Evolutionary conservation across 2,329 filamentous ascomycete genomes (phyloP), one percentile per base, ranked within the genome.

Genomic region (Arthrinium puccinioides): DNA sequence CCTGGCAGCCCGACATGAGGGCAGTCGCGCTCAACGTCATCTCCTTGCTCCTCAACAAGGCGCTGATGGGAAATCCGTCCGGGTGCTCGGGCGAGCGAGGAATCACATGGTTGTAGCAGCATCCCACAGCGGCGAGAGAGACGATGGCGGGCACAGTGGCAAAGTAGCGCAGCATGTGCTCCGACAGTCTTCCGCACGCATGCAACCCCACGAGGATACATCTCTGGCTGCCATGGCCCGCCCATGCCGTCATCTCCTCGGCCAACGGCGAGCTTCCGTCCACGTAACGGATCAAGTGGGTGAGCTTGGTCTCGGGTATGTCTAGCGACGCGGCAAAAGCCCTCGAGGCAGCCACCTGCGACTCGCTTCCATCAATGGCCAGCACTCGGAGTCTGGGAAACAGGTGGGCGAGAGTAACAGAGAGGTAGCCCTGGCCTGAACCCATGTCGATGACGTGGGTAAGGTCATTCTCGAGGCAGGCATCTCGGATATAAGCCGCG

Each of bases 41-140:
- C 4, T 39, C 20, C 18, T 32, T 44, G 5, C 21, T 21, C 16
- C 50, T 44, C 21, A 59, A 30, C 10, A 30, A 56, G 0, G 52
- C 46, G 3, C 64, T 70, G 38, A 74, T 59, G 13, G 54, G 47
- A 13, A 58, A 55, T 14, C 60, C 59, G 6, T 56, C 48, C 1
- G 63, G 61, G 13, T 63, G 62, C 25, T 55, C 39, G 5, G 58
- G 52, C 1, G 68, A 57, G 7, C 40, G 45, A 5, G 52, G 49
- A 3, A 48, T 35, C 15, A 59, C 54, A 37, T 59, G 56, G 38
- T 59, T 59, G 28, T 59, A 59, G 43, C 56, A 59, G 38, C 56
- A 59, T 2, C 56, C 56, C 5, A 59, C 44, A 2, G 51, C 52
- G 0, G 45, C 56, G 3, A 59, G 36, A 13, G 39, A 36, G 2